Percentiles rank a stretch among this genome's conserved stretches.
Conservation (phyloP, 192 early-diverging fungal species). For the Backusella liffmaniae region DNA sequence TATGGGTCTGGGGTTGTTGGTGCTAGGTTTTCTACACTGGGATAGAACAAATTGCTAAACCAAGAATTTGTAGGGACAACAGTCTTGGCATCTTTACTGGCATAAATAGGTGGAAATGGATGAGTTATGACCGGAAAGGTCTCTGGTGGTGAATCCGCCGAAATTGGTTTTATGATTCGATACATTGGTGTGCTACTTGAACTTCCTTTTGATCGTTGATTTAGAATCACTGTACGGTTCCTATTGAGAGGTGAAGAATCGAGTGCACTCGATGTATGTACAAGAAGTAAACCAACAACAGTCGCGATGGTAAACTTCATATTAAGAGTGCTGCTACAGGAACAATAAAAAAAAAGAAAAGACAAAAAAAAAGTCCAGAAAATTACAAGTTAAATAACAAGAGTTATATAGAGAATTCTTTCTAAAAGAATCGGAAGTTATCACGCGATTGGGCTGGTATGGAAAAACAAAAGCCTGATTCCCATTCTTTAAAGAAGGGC, state of each 20-base stretch:
- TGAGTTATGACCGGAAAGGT: constrained; percentile 21
- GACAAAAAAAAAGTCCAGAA: background rate
- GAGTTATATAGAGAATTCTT: background rate
- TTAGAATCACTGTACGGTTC: background rate
- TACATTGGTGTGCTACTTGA: background rate
- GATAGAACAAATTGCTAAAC: constrained; percentile 35
- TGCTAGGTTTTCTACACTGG: constrained; percentile 26
- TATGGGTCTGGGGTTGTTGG: constrained; percentile 39
- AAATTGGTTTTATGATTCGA: constrained; percentile 8
- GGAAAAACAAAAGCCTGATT: background rate
- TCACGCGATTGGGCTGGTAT: background rate
- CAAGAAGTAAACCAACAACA: background rate
- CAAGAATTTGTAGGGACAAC: constrained; percentile 38
- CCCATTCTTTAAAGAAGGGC: background rate
- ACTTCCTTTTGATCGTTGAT: background rate
- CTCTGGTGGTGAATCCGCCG: constrained; percentile 10
- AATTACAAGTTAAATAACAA: background rate
- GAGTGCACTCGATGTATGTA: background rate
- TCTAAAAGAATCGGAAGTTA: background rate
- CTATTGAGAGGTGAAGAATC: background rate
- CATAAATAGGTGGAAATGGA: constrained; percentile 22
- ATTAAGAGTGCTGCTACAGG: background rate
- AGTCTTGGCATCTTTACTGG: background rate
- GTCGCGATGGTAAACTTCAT: background rate
- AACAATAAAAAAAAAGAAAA: background rate